phyloP scores from a whole-genome alignment of 2,329 filamentous ascomycete genomes.

The Hypoxylon sp. region DNA sequence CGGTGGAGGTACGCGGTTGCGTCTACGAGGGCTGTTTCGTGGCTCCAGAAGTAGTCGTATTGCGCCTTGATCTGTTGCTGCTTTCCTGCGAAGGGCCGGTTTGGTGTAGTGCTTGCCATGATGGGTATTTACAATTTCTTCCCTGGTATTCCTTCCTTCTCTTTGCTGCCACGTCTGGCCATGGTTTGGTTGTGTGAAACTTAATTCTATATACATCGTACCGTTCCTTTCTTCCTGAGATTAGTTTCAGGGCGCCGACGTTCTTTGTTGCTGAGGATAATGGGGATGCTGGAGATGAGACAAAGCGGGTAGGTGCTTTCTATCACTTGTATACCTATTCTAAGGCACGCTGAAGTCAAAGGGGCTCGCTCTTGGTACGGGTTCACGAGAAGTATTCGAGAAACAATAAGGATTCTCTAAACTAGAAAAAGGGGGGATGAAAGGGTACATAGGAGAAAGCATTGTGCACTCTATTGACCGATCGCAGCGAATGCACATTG shows the following conservation, averaged over 20 bases:
- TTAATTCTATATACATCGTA: conserved; percentile 28
- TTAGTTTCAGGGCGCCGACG: neutral
- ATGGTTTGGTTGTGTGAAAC: neutral
- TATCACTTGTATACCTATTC: neutral
- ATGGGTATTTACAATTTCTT: conserved; percentile 1
- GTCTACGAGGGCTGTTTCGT: conserved; percentile 27
- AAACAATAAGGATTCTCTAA: neutral
- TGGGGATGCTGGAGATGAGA: neutral
- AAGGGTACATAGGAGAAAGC: neutral
- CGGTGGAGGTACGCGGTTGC: conserved; percentile 30
- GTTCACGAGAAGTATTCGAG: neutral
- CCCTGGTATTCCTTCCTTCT: neutral
- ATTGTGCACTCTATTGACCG: neutral
- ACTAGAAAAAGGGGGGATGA: neutral
- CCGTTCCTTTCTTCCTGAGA: conserved; percentile 19
- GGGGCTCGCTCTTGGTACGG: neutral
- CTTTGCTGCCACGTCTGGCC: neutral
- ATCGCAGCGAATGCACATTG: neutral
- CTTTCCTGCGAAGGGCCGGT: conserved; percentile 35
- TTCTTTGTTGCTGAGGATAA: conserved; percentile 16
- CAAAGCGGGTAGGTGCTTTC: conserved; percentile 1
- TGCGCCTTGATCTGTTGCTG: conserved; percentile 24
- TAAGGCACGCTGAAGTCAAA: neutral
- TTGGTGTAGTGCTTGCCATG: conserved; percentile 2
- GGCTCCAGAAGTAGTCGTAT: conserved; percentile 25